Evolutionary conservation across 192 early-diverging fungal species (phyloP).

Genomic region (Rhizoclosmatium sp.): DNA sequence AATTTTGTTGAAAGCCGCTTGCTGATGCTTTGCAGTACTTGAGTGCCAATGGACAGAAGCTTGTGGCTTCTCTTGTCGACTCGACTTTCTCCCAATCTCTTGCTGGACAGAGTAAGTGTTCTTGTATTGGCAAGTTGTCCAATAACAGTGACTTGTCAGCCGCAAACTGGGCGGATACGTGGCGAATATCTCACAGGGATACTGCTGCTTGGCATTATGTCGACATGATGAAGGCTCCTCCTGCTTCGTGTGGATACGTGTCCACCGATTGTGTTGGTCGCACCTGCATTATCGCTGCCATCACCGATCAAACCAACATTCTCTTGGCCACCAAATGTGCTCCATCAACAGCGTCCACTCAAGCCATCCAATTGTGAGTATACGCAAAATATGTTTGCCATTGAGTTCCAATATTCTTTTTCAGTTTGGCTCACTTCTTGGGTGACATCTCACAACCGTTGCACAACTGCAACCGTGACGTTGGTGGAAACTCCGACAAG

Average conservation of each 20-base stretch:
- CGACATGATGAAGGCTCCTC: not conserved
- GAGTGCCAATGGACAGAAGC: not conserved
- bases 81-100: not conserved
- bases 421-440: slow-evolving; percentile 49
- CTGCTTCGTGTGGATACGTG: not conserved
- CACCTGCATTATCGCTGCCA: slow-evolving; percentile 28
- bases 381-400: no score
- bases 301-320: slow-evolving; percentile 32
- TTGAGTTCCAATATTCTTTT: not conserved
- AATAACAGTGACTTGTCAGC: not conserved
- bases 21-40: not conserved
- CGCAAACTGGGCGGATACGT: slow-evolving; percentile 28
- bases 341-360: not conserved
- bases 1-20: no score
- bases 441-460: slow-evolving; percentile 57
- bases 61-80: slow-evolving; percentile 14
- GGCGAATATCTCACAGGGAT: not conserved
- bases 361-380: slow-evolving; percentile 34
- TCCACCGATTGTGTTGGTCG: not conserved
- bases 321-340: slow-evolving; percentile 6
- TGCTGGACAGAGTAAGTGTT: slow-evolving; percentile 10
- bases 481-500: slow-evolving; percentile 39
- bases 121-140: not conserved
- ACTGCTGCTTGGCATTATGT: slow-evolving; percentile 22
- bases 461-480: slow-evolving; percentile 44